Evolutionary conservation across 257 asterid genomes (phyloP), one percentile per base, ranked within the genome.

Genomic region (Datura wrightii): DNA sequence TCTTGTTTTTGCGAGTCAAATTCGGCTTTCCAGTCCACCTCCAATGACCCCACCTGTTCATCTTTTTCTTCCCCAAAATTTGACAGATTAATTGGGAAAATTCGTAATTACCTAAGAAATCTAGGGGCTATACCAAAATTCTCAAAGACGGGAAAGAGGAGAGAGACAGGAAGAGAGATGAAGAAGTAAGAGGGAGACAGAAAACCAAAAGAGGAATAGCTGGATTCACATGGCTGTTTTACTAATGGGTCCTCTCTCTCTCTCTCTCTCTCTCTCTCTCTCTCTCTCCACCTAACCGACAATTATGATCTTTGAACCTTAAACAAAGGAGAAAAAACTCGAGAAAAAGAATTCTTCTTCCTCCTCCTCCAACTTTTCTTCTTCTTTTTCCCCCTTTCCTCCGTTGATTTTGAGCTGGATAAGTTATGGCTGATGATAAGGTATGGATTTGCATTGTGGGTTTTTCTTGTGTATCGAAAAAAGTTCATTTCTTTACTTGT

Each of bases 141-240:
- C 4, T 8, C 5, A 52, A 62, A 82, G 11, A 42, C 46, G 6
- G 8, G 7, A 34, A 80, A 82, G 54, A n/a, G 80, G 80, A 72
- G 80, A 69, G 79, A 72, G 80, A 74, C 19, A 46, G 59, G 37
- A 74, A 48, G 60, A 74, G 56, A 48, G 13, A 74, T 24, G 80
- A 46, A 19, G 59, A 54, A 67, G 80, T 15, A 39, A n/a, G 16
- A 53, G 31, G 53, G 8, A 53, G 41, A 48, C 31, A 44, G 37
- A 34, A 39, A 69, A 62, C 59, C 74, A 91, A 82, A 88, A 58
- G 86, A 63, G 66, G 71, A 50, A 87, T 78, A 89, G 94, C 90
- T 89, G 94, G 83, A 88, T 81, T 91, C 98, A 95, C 96, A 93
- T 92, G 98, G 97, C 92, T 89, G 79, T 88, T 83, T 92, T 89